Evolutionary conservation across 1,284 basidiomycete species (phyloP), one percentile per base, ranked within the genome.

Genomic region (Melampsora larici-populina): DNA sequence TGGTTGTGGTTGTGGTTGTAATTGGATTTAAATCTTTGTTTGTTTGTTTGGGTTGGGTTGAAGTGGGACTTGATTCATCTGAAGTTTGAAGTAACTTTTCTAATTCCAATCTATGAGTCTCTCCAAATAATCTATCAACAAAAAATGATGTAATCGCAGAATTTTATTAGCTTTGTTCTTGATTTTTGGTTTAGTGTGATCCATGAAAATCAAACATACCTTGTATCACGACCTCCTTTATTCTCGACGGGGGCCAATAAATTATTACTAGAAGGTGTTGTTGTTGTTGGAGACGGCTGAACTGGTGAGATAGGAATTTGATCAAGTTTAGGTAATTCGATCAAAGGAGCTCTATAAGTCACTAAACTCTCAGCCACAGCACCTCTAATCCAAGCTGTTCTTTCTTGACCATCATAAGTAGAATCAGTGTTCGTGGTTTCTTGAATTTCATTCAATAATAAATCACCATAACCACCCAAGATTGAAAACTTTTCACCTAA

Each of bases 401-500:
- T 70, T 6, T 79, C 79, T n/a, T 80, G 71, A 31, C 80, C 82
- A 13, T 60, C 43, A 65, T 82, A 82, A 15, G 79, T 68, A 17
- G 60, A 43, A 18, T 78, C 79, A 26, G 79, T n/a, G 1, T 79
- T 79, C 24, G 79, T 69, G n/a, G 70, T 70, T 26, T 82, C 79
- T 13, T 43, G 31, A 69, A 81, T 79, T 15, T 79, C 79, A 43
- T 80, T 78, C 8, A 82, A 36, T 21, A 82, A 77, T 11, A 81
- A 60, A 51, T 80, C 80, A 29, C 82, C 82, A 66, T 81, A 82
- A 48, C 79, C 76, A 7, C 72, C 78, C 43, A 82, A 68, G 69
- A 82, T 78, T 29, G 80, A 80, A n/a, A 79, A 64, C 74, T 82
- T 82, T 70, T 82, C 82, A 21, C 80, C 82, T 13, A 81, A 70